Conservation (phyloP, 192 early-diverging fungal genomes). For the Podila clonocystis region DNA sequence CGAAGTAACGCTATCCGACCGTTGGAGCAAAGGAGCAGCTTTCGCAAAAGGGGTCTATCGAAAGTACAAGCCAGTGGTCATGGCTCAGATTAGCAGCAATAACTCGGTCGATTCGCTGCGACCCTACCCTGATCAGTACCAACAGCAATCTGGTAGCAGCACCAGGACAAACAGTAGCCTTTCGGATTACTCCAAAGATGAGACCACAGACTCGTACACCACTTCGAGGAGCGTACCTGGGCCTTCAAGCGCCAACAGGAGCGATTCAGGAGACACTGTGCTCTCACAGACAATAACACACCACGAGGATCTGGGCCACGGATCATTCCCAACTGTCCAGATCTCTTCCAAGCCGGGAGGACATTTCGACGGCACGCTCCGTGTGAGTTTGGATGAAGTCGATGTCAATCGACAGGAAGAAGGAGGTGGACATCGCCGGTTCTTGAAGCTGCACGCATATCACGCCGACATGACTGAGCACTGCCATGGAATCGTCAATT, state of each 20-base stretch:
- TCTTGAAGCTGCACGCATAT: slow-evolving; percentile 28
- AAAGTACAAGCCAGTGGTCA: slow-evolving; percentile 43
- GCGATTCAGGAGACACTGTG: slow-evolving; percentile 13
- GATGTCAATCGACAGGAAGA: slow-evolving; percentile 43
- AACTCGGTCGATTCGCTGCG: slow-evolving; percentile 5
- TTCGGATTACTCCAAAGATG: slow-evolving; percentile 10
- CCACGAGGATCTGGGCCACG: slow-evolving; percentile 22
- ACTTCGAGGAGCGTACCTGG: too few species aligned
- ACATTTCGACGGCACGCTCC: slow-evolving; percentile 41
- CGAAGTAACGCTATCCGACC: background rate
- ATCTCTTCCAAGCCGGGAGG: slow-evolving; percentile 37
- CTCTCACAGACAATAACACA: slow-evolving; percentile 9
- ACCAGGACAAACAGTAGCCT: background rate
- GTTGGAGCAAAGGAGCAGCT: slow-evolving; percentile 22
- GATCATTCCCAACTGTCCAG: slow-evolving; percentile 33
- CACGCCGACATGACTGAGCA: slow-evolving; percentile 31
- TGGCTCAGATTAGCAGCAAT: slow-evolving; percentile 22
- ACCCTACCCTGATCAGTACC: background rate
- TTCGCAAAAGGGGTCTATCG: slow-evolving; percentile 17
- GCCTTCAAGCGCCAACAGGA: background rate
- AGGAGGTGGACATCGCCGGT: slow-evolving; percentile 15
- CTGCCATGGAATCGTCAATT: slow-evolving; percentile 55
- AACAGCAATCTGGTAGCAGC: slow-evolving; percentile 1
- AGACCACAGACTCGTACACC: background rate
- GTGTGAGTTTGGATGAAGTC: slow-evolving; percentile 35